Evolutionary conservation across 257 asterid genomes (phyloP).

Genomic region (Salvia splendens): DNA sequence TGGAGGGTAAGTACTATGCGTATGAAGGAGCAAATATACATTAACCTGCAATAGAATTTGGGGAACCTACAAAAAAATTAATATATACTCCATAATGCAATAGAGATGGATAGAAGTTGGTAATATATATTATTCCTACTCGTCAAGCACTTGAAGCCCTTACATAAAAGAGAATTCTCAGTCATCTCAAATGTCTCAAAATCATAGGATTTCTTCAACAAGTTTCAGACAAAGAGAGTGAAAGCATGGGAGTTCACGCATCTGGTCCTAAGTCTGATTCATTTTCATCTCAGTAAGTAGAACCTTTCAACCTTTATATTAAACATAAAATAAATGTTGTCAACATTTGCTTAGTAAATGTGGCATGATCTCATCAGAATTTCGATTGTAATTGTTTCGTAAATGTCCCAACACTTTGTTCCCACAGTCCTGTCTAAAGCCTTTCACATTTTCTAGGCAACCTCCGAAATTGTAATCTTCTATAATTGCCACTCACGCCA

Average conservation of each 20-base stretch:
- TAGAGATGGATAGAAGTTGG: too few relatives aligned
- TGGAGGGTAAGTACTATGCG: not conserved
- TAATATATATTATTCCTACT: not conserved
- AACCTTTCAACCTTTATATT: too few relatives aligned
- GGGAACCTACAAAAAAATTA: slow-evolving; percentile 3
- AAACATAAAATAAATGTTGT: too few relatives aligned
- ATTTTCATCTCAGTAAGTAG: too few relatives aligned
- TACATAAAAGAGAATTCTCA: not conserved
- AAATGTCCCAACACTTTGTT: not conserved
- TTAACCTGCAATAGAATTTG: not conserved
- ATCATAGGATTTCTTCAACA: not conserved
- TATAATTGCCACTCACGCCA: not conserved
- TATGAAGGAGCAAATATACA: not conserved
- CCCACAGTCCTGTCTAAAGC: not conserved
- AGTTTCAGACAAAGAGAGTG: not conserved
- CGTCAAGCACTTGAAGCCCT: slow-evolving; percentile 3
- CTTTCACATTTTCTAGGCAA: not conserved
- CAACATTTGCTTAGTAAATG: too few relatives aligned
- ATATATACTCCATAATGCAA: not conserved
- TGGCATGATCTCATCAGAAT: not conserved
- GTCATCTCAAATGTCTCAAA: slow-evolving; percentile 11
- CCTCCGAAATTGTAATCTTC: not conserved
- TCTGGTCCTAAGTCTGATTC: too few relatives aligned
- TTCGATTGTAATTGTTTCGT: not conserved
- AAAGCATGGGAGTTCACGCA: not conserved